Evolutionary conservation across 495 filamentous ascomycete species (phyloP).

Genomic region (Annulohypoxylon stygium): DNA sequence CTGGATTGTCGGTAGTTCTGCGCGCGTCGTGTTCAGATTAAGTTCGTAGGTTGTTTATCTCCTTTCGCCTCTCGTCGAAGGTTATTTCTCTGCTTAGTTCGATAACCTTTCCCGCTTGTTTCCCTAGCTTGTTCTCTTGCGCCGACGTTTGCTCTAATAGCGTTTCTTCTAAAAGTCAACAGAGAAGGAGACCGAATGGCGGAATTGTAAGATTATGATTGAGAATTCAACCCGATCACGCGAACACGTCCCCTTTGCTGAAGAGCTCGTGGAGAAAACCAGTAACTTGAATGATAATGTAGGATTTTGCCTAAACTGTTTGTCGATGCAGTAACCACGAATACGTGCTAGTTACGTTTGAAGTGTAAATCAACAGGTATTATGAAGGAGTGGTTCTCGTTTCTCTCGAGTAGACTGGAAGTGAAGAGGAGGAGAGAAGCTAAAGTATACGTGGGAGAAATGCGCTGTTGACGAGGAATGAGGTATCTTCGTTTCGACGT

Average conservation of each 20-base stretch:
- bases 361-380: background rate
- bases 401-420: background rate
- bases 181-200: background rate
- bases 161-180: background rate
- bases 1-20: background rate
- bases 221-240: background rate
- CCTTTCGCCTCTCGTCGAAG: background rate
- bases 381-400: background rate
- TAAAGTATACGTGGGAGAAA: background rate
- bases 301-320: background rate
- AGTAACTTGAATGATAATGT: background rate
- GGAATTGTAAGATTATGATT: too few species aligned
- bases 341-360: background rate
- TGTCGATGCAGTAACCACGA: background rate
- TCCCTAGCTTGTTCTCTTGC: background rate
- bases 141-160: background rate
- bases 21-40: conserved; percentile 1
- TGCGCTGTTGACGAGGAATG: conserved; percentile 1
- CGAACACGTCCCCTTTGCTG: background rate
- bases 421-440: background rate
- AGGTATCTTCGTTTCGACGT: background rate
- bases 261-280: background rate
- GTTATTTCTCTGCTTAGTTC: background rate
- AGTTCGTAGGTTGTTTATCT: background rate
- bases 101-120: background rate